A percentile compares a stretch with the other conserved stretches of the same genome.
Evolutionary conservation across 2,329 filamentous ascomycete species (phyloP).

Genomic region (Beauveria australis): DNA sequence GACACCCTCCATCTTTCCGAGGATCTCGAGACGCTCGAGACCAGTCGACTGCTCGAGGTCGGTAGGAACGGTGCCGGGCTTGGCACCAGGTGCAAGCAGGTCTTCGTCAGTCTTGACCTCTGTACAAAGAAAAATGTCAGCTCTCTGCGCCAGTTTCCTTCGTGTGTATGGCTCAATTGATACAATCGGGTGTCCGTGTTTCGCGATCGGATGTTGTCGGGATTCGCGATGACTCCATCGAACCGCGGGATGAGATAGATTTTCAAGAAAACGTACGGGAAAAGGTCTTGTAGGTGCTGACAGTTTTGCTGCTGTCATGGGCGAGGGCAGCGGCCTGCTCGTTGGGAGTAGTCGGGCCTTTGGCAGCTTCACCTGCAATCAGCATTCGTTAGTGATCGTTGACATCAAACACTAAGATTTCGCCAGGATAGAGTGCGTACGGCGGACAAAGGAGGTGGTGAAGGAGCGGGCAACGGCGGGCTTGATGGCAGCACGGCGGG

Average conservation of each 20-base stretch:
- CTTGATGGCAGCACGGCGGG: conserved; percentile 48
- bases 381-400: background rate
- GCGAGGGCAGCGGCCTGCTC: conserved; percentile 29
- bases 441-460: conserved; percentile 50
- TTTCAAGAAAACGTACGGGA: conserved; percentile 34
- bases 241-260: background rate
- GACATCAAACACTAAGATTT: background rate
- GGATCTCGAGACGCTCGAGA: conserved; percentile 95
- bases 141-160: background rate
- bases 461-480: conserved; percentile 52
- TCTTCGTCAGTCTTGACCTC: conserved; percentile 79
- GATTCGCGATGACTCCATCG: background rate
- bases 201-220: conserved; percentile 7
- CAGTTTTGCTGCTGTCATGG: conserved; percentile 34
- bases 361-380: conserved; percentile 30
- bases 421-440: conserved; percentile 34
- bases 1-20: conserved; percentile 98
- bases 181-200: background rate
- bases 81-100: conserved; percentile 75
- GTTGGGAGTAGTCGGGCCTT: conserved; percentile 25
- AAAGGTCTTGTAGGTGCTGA: conserved; percentile 37
- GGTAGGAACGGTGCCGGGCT: conserved; percentile 76
- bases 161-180: background rate
- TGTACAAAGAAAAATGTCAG: conserved; percentile 31
- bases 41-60: conserved; percentile 94